Percentiles rank a stretch among this genome's conserved stretches.
These are phyloP conservation scores for Setaria viridis DNA, from an alignment of 202 grass and related monocot genomes.

Conservation along the genomic window DNA sequence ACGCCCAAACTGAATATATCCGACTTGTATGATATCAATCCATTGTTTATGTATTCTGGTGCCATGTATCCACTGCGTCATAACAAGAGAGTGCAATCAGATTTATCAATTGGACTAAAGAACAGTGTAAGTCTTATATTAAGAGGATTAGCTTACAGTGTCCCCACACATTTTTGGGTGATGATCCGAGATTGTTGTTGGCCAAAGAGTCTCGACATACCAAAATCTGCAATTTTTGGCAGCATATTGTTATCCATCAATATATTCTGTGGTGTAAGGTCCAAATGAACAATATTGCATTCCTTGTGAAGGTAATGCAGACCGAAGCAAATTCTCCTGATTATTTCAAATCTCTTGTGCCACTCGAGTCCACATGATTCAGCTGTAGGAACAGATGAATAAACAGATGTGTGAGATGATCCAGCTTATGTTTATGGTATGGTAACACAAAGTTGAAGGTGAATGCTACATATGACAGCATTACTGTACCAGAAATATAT, in stretches of 20 bases:
- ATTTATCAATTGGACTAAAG: not conserved
- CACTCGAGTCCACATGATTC: not conserved
- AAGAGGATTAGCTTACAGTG: not conserved
- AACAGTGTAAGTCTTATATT: not conserved
- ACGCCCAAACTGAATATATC: not conserved
- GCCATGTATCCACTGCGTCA: not conserved
- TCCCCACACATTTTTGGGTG: not conserved
- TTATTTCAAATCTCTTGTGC: not conserved
- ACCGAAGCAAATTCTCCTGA: not conserved
- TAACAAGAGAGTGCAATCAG: not conserved
- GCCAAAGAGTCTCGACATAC: not conserved
- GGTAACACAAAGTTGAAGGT: not conserved
- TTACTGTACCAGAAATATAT: not conserved
- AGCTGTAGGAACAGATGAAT: not conserved
- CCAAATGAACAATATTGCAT: not conserved
- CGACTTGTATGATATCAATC: not conserved
- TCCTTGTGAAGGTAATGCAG: not conserved
- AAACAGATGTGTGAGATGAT: not conserved
- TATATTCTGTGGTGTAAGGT: not conserved
- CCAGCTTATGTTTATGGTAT: not conserved
- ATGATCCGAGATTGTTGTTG: not conserved
- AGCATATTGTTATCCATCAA: not conserved
- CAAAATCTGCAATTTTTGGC: not conserved
- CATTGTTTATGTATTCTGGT: not conserved
- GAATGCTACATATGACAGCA: not conserved